phyloP scores from a whole-genome alignment of 2,329 filamentous ascomycete genomes.

The Nothomitra cinnamomea region DNA sequence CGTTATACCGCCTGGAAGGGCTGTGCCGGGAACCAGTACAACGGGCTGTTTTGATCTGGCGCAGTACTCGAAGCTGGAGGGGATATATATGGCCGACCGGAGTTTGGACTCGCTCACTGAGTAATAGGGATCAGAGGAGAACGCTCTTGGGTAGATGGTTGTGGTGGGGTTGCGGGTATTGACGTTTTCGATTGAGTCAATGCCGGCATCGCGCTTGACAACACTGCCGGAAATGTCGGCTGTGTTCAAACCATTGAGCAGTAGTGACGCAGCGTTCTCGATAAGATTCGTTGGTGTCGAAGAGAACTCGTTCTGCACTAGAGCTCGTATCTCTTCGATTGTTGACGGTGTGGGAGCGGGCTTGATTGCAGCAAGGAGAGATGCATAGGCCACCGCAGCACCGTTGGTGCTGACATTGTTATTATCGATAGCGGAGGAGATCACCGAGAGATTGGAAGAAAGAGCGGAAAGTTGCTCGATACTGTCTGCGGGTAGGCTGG shows the following conservation, averaged over 20 bases:
- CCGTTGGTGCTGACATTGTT: not conserved
- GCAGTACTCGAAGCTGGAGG: conserved; percentile 30
- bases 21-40: conserved; percentile 37
- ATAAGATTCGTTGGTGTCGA: conserved; percentile 15
- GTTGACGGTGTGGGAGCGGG: not conserved
- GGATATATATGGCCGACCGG: conserved; percentile 35
- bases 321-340: not conserved
- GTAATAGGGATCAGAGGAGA: conserved; percentile 30
- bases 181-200: conserved; percentile 12
- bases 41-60: conserved; percentile 25
- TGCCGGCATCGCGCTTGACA: not conserved
- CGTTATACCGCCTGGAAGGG: conserved; percentile 27
- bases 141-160: conserved; percentile 23
- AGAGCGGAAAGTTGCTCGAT: not conserved
- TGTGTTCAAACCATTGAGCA: conserved; percentile 16
- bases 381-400: not conserved
- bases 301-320: conserved; percentile 9
- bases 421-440: not conserved
- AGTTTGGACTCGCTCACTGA: conserved; percentile 28
- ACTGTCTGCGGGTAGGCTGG: not conserved
- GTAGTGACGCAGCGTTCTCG: conserved; percentile 13
- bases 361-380: not conserved
- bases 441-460: not conserved
- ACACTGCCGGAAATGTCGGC: conserved; percentile 15
- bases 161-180: conserved; percentile 13